Conservation (phyloP, 306 rosid genomes). For the Quercus berberidifolia region DNA sequence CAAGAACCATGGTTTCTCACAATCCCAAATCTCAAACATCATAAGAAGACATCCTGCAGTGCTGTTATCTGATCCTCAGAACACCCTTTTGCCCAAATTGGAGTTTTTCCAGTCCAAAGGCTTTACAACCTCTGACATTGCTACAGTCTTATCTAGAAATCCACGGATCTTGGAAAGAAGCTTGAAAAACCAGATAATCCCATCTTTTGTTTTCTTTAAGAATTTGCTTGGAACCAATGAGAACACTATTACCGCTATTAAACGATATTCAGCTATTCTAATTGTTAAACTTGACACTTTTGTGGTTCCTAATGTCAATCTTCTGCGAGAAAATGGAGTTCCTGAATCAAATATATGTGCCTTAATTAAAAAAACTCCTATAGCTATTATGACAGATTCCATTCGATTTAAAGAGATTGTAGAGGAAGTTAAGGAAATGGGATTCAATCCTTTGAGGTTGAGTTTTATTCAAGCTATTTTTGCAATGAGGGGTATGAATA, state of each 20-base stretch:
- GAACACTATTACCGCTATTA: too few relatives aligned
- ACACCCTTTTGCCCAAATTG: background rate
- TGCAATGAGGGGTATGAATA: background rate
- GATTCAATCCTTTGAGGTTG: background rate
- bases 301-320: background rate
- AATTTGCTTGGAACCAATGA: too few relatives aligned
- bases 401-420: background rate
- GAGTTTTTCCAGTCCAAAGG: constrained; percentile 2
- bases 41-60: background rate
- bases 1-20: background rate
- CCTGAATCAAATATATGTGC: background rate
- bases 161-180: too few relatives aligned
- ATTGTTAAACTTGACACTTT: too few relatives aligned
- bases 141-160: too few relatives aligned
- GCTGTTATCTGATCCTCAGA: background rate
- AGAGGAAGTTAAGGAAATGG: constrained; percentile 34
- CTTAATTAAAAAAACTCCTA: background rate
- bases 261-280: too few relatives aligned
- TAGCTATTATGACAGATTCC: background rate
- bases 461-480: constrained; percentile 20
- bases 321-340: constrained; percentile 2
- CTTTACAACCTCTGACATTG: too few relatives aligned
- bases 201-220: too few relatives aligned
- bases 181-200: too few relatives aligned
- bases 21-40: background rate